Conservation (phyloP, 306 rosid genomes). For the Mimosa bimucronata region DNA sequence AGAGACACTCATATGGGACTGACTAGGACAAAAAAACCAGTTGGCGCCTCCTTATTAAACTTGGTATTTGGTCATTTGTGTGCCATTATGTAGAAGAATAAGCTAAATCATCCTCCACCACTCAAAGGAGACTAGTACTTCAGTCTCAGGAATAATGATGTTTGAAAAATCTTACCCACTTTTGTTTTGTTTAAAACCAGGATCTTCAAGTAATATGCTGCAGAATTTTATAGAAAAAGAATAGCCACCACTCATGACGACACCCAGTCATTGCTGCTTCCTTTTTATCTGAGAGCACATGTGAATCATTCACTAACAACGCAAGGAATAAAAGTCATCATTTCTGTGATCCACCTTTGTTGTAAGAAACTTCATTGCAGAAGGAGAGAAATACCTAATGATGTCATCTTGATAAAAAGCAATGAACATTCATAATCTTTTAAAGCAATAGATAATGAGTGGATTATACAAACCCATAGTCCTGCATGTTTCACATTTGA, state of each 20-base stretch:
- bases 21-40: constrained; percentile 21
- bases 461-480: constrained; percentile 41
- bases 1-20: neutral
- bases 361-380: constrained; percentile 16
- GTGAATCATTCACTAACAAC: neutral
- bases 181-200: constrained; percentile 7
- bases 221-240: neutral
- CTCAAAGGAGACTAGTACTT: constrained; percentile 27
- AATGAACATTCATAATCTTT: neutral
- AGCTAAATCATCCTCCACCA: constrained; percentile 36
- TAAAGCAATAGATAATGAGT: constrained; percentile 17
- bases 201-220: constrained; percentile 36
- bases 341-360: constrained; percentile 20
- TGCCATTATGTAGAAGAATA: constrained; percentile 27
- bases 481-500: constrained; percentile 33
- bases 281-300: neutral
- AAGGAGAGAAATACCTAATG: neutral
- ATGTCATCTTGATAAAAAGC: neutral
- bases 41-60: constrained; percentile 24
- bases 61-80: constrained; percentile 6
- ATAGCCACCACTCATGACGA: constrained; percentile 15
- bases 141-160: constrained; percentile 25
- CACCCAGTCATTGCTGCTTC: constrained; percentile 20
- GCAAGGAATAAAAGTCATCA: constrained; percentile 22
- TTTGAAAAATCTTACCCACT: constrained; percentile 24